phyloP scores from a whole-genome alignment of 2,329 filamentous ascomycete species.

The Trichophyton benhamiae region DNA sequence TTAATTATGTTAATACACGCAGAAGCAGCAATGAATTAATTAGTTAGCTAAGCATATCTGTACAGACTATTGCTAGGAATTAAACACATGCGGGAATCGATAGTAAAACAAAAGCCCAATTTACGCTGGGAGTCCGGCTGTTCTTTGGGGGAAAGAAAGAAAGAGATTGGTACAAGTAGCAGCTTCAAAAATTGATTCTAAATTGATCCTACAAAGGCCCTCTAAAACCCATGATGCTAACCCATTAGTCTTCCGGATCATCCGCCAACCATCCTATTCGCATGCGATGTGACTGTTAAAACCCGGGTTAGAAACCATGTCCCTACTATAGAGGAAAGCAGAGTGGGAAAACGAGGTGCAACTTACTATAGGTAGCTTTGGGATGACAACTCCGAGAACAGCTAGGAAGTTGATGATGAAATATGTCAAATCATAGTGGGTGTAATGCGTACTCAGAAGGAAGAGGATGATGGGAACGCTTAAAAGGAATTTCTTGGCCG shows the following conservation, averaged over 20 bases:
- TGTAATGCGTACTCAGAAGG: conserved; percentile 95
- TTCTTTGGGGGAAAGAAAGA: neutral
- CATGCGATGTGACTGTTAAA: conserved; percentile 58
- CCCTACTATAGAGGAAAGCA: neutral
- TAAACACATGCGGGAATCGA: neutral
- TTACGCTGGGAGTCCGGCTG: neutral
- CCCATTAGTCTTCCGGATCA: conserved; percentile 39
- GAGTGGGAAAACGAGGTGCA: neutral
- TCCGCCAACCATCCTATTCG: conserved; percentile 63
- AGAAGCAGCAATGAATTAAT: neutral
- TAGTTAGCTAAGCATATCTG: neutral
- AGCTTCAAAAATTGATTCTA: conserved; percentile 5
- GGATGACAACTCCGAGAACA: conserved; percentile 83
- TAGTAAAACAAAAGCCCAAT: neutral
- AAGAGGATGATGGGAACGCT: conserved; percentile 91
- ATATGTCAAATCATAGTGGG: conserved; percentile 92
- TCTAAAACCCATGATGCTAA: neutral
- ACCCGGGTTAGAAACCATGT: conserved; percentile 11
- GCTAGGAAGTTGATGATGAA: conserved; percentile 96
- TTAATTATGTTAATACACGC: neutral
- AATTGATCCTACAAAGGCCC: neutral
- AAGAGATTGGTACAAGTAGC: neutral
- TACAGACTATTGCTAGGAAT: neutral
- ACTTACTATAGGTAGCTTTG: conserved; percentile 88
- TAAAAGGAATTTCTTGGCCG: conserved; percentile 94